These are phyloP conservation scores for Amanita jacksonii DNA, from an alignment of 768 basidiomycete genomes.

Conservation along the genomic window DNA sequence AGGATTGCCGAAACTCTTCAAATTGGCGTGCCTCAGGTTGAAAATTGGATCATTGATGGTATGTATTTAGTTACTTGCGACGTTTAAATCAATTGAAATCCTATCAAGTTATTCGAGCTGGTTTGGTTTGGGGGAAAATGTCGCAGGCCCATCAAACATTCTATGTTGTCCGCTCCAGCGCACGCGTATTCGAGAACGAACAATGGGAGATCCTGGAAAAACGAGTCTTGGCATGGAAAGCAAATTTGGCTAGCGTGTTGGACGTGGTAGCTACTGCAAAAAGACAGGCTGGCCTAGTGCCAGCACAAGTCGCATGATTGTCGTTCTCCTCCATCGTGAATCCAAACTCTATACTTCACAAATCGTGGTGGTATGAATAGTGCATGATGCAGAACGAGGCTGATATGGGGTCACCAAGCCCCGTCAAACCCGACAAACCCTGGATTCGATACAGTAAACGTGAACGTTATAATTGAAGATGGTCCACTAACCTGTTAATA, in stretches of 20 bases:
- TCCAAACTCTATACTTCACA: too few species aligned
- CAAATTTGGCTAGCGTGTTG: constrained; percentile 56
- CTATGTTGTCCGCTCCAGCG: constrained; percentile 62
- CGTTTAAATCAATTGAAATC: constrained; percentile 5
- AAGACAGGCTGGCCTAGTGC: constrained; percentile 30
- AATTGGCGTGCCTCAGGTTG: constrained; percentile 57
- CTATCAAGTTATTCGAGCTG: constrained; percentile 63
- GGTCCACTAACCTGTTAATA: constrained; percentile 53
- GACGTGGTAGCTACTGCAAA: constrained; percentile 58
- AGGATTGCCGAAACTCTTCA: constrained; percentile 60
- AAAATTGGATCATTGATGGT: constrained; percentile 88
- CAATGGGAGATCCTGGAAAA: constrained; percentile 78
- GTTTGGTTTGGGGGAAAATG: constrained; percentile 73
- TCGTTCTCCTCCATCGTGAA: background rate
- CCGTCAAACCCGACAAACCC: constrained; percentile 84
- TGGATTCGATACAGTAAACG: constrained; percentile 14
- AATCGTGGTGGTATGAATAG: background rate
- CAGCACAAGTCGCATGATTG: constrained; percentile 9
- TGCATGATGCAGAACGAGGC: background rate
- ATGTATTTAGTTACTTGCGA: constrained; percentile 11
- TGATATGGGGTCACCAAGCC: constrained; percentile 56
- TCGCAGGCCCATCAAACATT: constrained; percentile 71
- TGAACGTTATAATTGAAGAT: background rate
- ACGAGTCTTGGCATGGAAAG: constrained; percentile 69
- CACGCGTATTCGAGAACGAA: constrained; percentile 64